phyloP scores from a whole-genome alignment of 306 rosid species.

The Sicyos baderoa region DNA sequence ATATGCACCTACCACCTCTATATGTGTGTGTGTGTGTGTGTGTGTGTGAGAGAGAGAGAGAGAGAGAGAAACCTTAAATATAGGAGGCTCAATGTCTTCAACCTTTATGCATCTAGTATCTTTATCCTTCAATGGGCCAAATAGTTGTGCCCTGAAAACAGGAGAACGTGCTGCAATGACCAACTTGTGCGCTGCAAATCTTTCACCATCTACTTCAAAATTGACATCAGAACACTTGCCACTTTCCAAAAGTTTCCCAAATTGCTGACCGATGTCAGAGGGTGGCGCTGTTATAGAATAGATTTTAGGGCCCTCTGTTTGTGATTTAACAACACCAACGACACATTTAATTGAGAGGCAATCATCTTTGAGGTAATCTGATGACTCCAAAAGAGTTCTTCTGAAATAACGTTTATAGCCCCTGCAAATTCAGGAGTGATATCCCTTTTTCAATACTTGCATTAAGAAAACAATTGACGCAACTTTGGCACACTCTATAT shows the following conservation, averaged over 20 bases:
- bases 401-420: slow-evolving; percentile 57
- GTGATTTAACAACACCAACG: slow-evolving; percentile 51
- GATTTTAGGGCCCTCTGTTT: slow-evolving; percentile 44
- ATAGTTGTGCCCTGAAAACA: slow-evolving; percentile 56
- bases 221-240: slow-evolving; percentile 45
- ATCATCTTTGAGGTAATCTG: slow-evolving; percentile 53
- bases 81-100: slow-evolving; percentile 49
- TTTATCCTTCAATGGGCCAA: slow-evolving; percentile 56
- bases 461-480: not conserved
- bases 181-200: slow-evolving; percentile 48
- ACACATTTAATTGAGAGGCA: slow-evolving; percentile 46
- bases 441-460: not conserved
- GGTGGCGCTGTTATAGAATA: slow-evolving; percentile 43
- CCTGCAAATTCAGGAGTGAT: slow-evolving; percentile 29
- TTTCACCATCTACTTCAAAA: slow-evolving; percentile 50
- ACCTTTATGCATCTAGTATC: slow-evolving; percentile 36
- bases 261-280: slow-evolving; percentile 37
- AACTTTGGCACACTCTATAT: not conserved
- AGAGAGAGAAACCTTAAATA: slow-evolving; percentile 40
- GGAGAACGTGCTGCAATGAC: slow-evolving; percentile 59
- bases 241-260: slow-evolving; percentile 50
- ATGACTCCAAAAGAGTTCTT: slow-evolving; percentile 43
- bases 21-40: no score
- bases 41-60: not conserved
- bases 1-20: not conserved